Evolutionary conservation across 345 rosid genomes (phyloP).

Genomic region (Combretum micranthum): DNA sequence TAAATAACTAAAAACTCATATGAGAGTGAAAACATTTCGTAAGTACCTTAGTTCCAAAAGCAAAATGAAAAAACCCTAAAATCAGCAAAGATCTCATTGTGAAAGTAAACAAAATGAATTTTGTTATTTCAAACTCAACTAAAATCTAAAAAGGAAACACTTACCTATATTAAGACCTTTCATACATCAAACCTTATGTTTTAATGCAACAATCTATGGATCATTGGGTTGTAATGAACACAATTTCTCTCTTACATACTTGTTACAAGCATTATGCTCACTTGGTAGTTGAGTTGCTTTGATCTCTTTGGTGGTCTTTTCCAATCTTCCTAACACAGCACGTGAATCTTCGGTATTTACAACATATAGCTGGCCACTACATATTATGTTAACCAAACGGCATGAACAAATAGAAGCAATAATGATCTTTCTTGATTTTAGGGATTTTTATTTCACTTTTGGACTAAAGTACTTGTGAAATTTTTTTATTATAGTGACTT

Average conservation of each 20-base stretch:
- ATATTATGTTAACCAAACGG: constrained; percentile 80
- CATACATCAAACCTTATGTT: constrained; percentile 94
- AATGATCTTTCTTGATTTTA: too few relatives aligned
- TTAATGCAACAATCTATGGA: constrained; percentile 84
- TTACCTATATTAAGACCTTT: constrained; percentile 95
- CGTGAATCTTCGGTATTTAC: constrained; percentile 98
- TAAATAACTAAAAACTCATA: too few relatives aligned
- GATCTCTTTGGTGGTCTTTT: constrained; percentile 41
- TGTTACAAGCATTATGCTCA: constrained; percentile 89
- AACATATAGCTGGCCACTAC: constrained; percentile 66
- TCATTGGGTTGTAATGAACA: constrained; percentile 85
- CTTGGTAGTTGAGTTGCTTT: constrained; percentile 78
- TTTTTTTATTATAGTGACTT: too few relatives aligned
- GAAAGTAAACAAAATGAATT: too few relatives aligned
- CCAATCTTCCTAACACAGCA: constrained; percentile 68
- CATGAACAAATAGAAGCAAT: constrained; percentile 94
- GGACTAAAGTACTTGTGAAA: too few relatives aligned
- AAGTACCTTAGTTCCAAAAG: too few relatives aligned
- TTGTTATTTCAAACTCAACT: too few relatives aligned
- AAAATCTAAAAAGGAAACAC: not conserved
- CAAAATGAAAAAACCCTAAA: too few relatives aligned
- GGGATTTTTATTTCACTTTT: too few relatives aligned
- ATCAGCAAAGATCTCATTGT: too few relatives aligned
- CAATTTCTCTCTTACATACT: constrained; percentile 86
- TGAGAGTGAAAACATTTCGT: too few relatives aligned